Conservation (phyloP, 1,284 basidiomycete genomes). For the Vanrija humicola region DNA sequence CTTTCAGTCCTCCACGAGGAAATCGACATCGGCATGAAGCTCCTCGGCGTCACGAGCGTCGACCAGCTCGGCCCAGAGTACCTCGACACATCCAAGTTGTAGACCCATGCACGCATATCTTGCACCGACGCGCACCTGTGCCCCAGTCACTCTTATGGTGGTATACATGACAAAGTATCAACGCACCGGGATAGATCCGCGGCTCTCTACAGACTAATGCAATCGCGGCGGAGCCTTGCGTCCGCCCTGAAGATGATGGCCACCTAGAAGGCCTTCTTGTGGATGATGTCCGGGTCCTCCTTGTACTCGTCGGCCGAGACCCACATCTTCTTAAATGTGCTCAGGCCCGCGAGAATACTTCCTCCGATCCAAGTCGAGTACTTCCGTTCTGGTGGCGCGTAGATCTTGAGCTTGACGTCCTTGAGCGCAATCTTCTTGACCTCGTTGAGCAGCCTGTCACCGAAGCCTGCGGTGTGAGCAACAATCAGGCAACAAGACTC, state of each 20-base stretch:
- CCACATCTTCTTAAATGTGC: constrained; percentile 99
- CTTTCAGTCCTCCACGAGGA: constrained; percentile 65
- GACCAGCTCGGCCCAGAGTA: constrained; percentile 37
- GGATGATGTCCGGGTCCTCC: constrained; percentile 97
- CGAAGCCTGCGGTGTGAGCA: constrained; percentile 64
- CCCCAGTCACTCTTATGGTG: background rate
- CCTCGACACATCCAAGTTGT: constrained; percentile 28
- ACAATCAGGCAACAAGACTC: constrained; percentile 17
- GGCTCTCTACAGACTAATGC: background rate
- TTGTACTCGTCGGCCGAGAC: constrained; percentile 99
- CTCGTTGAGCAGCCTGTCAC: constrained; percentile 90
- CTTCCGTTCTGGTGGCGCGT: constrained; percentile 98
- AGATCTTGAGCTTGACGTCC: constrained; percentile 98
- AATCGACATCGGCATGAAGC: constrained; percentile 70
- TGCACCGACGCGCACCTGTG: too few species aligned
- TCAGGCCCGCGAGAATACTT: constrained; percentile 88
- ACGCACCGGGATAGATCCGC: background rate
- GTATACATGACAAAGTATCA: constrained; percentile 5
- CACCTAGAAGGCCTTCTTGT: constrained; percentile 52
- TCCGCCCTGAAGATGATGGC: background rate
- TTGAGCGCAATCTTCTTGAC: constrained; percentile 95
- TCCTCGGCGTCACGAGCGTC: constrained; percentile 66
- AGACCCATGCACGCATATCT: background rate
- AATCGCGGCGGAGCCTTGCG: background rate
- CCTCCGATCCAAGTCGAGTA: constrained; percentile 99